These are phyloP conservation scores for Termitomyces sp. DNA, from an alignment of 768 basidiomycete species.

Conservation along the genomic window DNA sequence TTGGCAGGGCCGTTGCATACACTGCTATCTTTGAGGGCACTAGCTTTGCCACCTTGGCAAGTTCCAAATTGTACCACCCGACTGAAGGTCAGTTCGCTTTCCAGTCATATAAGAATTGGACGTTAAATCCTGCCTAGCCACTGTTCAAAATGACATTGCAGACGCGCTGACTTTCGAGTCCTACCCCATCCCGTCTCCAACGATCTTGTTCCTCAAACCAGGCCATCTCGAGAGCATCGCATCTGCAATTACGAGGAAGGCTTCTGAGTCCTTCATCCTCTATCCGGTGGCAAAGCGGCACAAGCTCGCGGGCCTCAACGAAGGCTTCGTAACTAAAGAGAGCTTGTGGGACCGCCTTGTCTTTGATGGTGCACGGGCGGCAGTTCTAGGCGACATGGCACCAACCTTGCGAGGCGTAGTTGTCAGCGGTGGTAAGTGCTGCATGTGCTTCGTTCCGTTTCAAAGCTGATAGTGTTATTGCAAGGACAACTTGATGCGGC, in stretches of 20 bases:
- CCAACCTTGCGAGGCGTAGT: constrained; percentile 62
- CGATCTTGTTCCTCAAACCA: constrained; percentile 70
- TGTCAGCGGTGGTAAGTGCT: constrained; percentile 61
- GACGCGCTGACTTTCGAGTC: constrained; percentile 44
- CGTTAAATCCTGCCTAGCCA: constrained; percentile 8
- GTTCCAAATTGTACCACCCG: constrained; percentile 44
- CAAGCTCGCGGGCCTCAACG: constrained; percentile 60
- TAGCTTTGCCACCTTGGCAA: constrained; percentile 62
- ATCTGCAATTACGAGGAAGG: constrained; percentile 45
- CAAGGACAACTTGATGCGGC: constrained; percentile 47
- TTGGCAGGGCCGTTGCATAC: constrained; percentile 77
- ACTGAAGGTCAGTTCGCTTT: constrained; percentile 34
- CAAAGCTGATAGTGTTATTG: background rate
- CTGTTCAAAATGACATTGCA: constrained; percentile 27
- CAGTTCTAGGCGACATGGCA: constrained; percentile 55
- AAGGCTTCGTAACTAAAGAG: constrained; percentile 74
- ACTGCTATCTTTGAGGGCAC: constrained; percentile 73
- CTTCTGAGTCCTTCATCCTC: constrained; percentile 47
- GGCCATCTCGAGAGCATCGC: constrained; percentile 55
- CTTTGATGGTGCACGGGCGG: constrained; percentile 61
- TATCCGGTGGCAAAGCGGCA: constrained; percentile 72
- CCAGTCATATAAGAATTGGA: too few relatives aligned
- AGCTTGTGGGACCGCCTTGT: constrained; percentile 83
- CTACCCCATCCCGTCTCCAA: constrained; percentile 68
- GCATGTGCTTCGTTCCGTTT: background rate